Conservation (phyloP, 179 eudicot species). For the Silene noctiflora region DNA sequence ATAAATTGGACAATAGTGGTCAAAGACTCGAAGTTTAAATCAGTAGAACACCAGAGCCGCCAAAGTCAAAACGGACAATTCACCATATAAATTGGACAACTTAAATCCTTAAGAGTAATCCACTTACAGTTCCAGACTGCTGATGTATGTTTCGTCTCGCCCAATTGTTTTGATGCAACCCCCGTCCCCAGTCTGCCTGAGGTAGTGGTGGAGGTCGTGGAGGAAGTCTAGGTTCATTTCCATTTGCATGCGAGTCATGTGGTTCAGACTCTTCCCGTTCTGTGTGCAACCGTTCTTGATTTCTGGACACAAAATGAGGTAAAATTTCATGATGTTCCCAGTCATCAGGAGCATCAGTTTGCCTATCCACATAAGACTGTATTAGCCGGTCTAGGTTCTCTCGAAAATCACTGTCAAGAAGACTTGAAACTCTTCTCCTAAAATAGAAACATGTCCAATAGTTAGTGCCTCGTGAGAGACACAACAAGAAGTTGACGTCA, state of each 20-base stretch:
- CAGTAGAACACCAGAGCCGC: background rate
- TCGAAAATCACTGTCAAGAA: slow-evolving; percentile 94
- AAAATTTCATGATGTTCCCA: slow-evolving; percentile 77
- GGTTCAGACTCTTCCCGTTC: slow-evolving; percentile 48
- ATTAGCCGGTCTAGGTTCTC: slow-evolving; percentile 88
- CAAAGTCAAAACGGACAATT: background rate
- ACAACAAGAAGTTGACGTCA: background rate
- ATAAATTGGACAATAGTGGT: too few relatives aligned
- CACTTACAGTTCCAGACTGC: slow-evolving; percentile 47
- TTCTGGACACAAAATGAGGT: slow-evolving; percentile 52
- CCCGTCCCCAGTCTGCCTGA: slow-evolving; percentile 65
- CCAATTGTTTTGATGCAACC: slow-evolving; percentile 61
- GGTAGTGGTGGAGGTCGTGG: slow-evolving; percentile 74
- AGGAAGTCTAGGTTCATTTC: slow-evolving; percentile 45
- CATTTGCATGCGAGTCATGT: slow-evolving; percentile 31
- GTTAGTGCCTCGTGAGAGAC: background rate
- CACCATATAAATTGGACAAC: background rate
- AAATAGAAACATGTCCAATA: slow-evolving; percentile 16
- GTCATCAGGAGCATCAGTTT: slow-evolving; percentile 63
- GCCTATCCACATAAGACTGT: slow-evolving; percentile 90
- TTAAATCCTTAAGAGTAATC: background rate
- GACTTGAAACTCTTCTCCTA: slow-evolving; percentile 97
- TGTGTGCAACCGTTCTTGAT: slow-evolving; percentile 43
- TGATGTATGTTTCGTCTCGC: slow-evolving; percentile 60
- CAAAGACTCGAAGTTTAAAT: too few relatives aligned